Percentiles rank a stretch among this genome's conserved stretches.
Evolutionary conservation across 2,329 filamentous ascomycete species (phyloP).

Genomic region (Eutypa lata): DNA sequence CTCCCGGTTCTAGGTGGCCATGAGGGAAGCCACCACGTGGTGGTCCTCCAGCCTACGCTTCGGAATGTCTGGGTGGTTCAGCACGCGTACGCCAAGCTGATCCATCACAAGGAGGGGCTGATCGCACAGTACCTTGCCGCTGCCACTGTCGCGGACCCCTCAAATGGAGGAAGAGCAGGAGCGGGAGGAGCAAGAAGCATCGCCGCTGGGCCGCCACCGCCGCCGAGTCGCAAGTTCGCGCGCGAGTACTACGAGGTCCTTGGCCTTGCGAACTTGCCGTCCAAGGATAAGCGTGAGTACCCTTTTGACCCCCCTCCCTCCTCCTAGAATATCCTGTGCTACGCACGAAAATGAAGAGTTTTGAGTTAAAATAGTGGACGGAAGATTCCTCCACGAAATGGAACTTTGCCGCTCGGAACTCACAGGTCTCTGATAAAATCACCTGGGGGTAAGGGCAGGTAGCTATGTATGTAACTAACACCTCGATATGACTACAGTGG

Average conservation of each 20-base stretch:
- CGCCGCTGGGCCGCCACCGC: background rate
- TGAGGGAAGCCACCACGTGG: background rate
- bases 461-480: no score
- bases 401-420: no score
- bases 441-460: no score
- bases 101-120: conserved; percentile 12
- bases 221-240: conserved; percentile 7
- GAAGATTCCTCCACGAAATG: no score
- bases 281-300: conserved; percentile 8
- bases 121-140: conserved; percentile 9
- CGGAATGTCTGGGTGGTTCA: conserved; percentile 17
- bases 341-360: no score
- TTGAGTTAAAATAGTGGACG: no score
- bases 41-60: conserved; percentile 11
- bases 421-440: no score
- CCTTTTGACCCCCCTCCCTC: no score
- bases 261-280: conserved; percentile 8
- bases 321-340: no score
- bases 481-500: background rate
- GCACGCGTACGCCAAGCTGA: conserved; percentile 12
- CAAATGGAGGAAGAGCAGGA: no score
- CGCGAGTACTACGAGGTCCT: conserved; percentile 16
- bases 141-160: no score
- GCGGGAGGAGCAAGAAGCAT: no score
- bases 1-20: background rate